Percentiles rank a stretch among this genome's conserved stretches.
These are phyloP conservation scores for Pyrus hybrid DNA, from an alignment of 331 rosid species.

Conservation along the genomic window DNA sequence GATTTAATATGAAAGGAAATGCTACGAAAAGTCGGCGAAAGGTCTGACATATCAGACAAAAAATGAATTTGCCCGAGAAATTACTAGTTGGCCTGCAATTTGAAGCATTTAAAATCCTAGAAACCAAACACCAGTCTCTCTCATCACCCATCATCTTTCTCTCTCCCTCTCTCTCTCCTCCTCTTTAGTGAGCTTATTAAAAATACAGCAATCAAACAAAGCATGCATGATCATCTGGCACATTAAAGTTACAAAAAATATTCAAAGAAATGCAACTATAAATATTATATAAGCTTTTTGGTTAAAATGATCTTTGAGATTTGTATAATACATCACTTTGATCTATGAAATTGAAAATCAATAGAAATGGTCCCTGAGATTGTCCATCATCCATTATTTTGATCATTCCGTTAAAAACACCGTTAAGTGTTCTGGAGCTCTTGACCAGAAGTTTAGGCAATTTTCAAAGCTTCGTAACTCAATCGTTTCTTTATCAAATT, in stretches of 20 bases:
- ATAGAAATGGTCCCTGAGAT: no score
- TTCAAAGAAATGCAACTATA: not conserved
- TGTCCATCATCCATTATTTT: no score
- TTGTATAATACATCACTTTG: no score
- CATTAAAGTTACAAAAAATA: not conserved
- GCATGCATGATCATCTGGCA: not conserved
- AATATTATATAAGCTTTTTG: no score
- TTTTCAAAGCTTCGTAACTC: no score
- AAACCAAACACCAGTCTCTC: not conserved
- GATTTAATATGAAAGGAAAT: no score
- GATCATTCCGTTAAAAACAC: no score
- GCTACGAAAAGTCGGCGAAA: slow-evolving; percentile 9
- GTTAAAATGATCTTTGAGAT: no score
- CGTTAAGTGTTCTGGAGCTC: no score
- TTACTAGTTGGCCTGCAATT: not conserved
- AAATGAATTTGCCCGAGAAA: slow-evolving; percentile 24
- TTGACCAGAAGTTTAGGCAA: no score
- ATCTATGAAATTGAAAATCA: no score
- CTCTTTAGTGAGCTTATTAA: not conserved
- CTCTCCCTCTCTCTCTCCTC: not conserved
- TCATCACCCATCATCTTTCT: not conserved
- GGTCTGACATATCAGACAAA: slow-evolving; percentile 20
- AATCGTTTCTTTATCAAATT: no score
- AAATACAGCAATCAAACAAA: slow-evolving; percentile 4
- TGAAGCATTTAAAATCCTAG: not conserved